Evolutionary conservation across 2,329 filamentous ascomycete genomes (phyloP), one percentile per base, ranked within the genome.

Genomic region (Pseudogymnoascus sp.): DNA sequence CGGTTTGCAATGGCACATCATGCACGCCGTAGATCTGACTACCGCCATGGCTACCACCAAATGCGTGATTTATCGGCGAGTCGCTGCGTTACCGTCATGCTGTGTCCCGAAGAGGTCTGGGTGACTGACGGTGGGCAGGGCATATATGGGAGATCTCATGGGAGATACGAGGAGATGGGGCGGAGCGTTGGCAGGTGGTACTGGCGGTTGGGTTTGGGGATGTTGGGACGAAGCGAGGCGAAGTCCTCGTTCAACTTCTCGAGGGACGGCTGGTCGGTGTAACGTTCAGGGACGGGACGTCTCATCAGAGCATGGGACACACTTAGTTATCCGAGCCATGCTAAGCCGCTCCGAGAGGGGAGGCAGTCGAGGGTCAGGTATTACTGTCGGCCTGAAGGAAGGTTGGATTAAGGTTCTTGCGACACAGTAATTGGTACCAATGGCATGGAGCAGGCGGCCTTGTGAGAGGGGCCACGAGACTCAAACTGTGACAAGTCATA

Each of bases 391-490:
- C 45, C 45, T 55, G 45, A 55, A 55, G 45, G 25, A 55, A 55
- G 45, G 45, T 55, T 55, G 45, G 45, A 55, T 55, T 55, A 55
- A 55, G 45, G 25, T 55, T 55, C 45, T 30, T 7, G 45, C 25
- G 11, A 55, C 45, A 55, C 45, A 55, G n/a, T 12, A 19, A 55
- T 55, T 28, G 25, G 25, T 19, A 33, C 45, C 45, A 55, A 55
- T 55, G n/a, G n/a, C 2, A 55, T 55, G 45, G 45, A 19, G 33
- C 9, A 19, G 45, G 9, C n/a, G 45, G n/a, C 25, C 45, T 33
- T 55, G 45, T 55, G 45, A 33, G 45, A 55, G 45, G 45, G 45
- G 16, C 45, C 45, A 55, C 45, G 45, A 55, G 45, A 55, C 45
- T 55, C 45, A 19, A 55, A 55, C 25, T 55, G 25, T 30, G 45